Base-by-base conservation (phyloP, 768 basidiomycete genomes). In the Pisolithus marmoratus region DNA sequence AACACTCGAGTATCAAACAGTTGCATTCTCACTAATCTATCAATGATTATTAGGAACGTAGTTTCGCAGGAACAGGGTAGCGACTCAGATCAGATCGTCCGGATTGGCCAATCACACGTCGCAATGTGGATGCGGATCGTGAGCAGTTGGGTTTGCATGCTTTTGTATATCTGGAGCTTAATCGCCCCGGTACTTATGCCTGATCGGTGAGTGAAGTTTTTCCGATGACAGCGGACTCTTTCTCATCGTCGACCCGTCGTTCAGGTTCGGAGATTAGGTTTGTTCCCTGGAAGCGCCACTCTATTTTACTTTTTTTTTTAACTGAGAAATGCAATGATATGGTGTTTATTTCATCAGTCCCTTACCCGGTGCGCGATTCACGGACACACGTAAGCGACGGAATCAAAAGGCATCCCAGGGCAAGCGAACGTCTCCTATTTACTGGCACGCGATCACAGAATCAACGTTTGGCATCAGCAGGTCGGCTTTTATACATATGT, bases 111-210 rank as follows among this genome's bases (percentile, higher is more conserved):
- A 36, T 94, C 92, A 5, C 90, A 94, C 65, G 86, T 89, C 8
- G 94, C 96, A 3, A 98, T 99, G 95, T 99, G 96, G 96, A 97
- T 97, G 91, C 77, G 96, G 4, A 81, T 98, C 29, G 89, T 98
- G 43, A 94, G 91, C 27, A 90, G 90, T 57, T 99, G 95, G 95
- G 79, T 95, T 23, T 97, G 92, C 67, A 85, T 92, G 70, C 51
- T 85, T 38, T 69, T 93, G 54, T 95, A 91, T 62, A 81, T 80
- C 27, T 94, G 91, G 92, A 93, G 87, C 59, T 70, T 95, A 29
- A 60, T 95, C 47, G 94, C 91, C 8, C 94, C 94, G 0, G 85
- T 90, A 38, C 47, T 95, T n/a, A 72, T 94, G 77, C 94, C 94
- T 17, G 94, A 95, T 60, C 76, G 93, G 84, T 92, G 67, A 68